Conservation (phyloP, 2,329 filamentous ascomycete species). For the Exophiala calicioides region DNA sequence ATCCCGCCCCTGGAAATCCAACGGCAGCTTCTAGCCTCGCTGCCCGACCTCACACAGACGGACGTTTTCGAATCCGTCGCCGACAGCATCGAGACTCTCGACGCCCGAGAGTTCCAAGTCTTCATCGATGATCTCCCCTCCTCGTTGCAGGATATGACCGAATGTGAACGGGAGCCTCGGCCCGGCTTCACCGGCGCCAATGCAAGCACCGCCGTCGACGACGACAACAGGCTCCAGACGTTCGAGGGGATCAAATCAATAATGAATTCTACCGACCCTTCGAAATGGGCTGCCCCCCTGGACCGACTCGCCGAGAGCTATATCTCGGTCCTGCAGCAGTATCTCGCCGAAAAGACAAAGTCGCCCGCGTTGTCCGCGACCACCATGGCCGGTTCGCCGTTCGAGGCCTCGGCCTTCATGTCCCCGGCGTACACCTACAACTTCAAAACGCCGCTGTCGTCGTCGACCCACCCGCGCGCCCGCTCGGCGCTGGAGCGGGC, state of each 20-base stretch:
- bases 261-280: too few species aligned
- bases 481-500: slow-evolving; percentile 62
- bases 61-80: slow-evolving; percentile 15
- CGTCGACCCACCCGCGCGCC: slow-evolving; percentile 59
- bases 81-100: not conserved
- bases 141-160: too few species aligned
- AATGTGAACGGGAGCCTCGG: too few species aligned
- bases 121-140: not conserved
- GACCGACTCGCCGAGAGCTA: too few species aligned
- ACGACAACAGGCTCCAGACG: too few species aligned
- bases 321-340: slow-evolving; percentile 3
- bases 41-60: slow-evolving; percentile 11
- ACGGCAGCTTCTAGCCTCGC: slow-evolving; percentile 10
- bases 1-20: slow-evolving; percentile 9
- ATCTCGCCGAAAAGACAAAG: too few species aligned
- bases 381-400: too few species aligned
- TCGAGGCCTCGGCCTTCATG: slow-evolving; percentile 53
- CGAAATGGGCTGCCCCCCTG: too few species aligned
- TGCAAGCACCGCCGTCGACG: too few species aligned
- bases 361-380: too few species aligned
- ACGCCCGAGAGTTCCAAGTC: not conserved
- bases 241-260: too few species aligned
- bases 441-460: slow-evolving; percentile 57
- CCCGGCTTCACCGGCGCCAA: too few species aligned
- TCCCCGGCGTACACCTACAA: slow-evolving; percentile 62